Evolutionary conservation across 768 basidiomycete species (phyloP), one percentile per base, ranked within the genome.

Genomic region (Boletus edulis): DNA sequence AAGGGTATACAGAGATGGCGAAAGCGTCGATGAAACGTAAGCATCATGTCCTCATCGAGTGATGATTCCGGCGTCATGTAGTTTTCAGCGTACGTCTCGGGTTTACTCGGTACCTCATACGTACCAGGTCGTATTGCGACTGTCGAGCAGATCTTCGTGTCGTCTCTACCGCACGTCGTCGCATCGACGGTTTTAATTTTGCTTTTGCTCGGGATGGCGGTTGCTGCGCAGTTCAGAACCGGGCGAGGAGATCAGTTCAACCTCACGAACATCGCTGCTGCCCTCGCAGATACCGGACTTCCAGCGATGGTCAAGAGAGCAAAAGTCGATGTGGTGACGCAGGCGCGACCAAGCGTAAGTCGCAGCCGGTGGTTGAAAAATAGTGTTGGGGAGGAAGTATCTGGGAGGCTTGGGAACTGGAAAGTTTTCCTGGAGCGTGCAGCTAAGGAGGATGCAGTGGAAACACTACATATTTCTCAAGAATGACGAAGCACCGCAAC

Each of bases 1-100:
- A 29, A 31, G 54, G 44, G 15, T 61, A 61, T 20, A 55, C 50
- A 14, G 18, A 50, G 31, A 54, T 61, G 38, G 53, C 56, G 46
- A 59, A 29, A 45, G 49, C 60, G 1, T 52, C 60, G 14, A 61
- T 61, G 58, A 61, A 61, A 17, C 58, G 60, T 61, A 32, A 51
- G 60, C 14, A 22, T 47, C 35, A 37, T 39, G 11, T 44, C 10
- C 48, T 43, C 13, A 8, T 44, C 13, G 13, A 18, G 15, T 56
- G 37, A 38, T 22, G 14, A 39, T 34, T 9, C 2, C 3, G 29
- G 8, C 2, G n/a, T 22, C 1, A 24, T 35, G 27, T 14, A 27
- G 17, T 37, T 53, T n/a, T 44, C 24, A 61, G 60, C 54, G 2
- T 59, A 61, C 24, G 34, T 61, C 38, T 51, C 58, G 5, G 58